phyloP scores from a whole-genome alignment of 73 alveolate genomes.

The Paramecium sexaurelia region DNA sequence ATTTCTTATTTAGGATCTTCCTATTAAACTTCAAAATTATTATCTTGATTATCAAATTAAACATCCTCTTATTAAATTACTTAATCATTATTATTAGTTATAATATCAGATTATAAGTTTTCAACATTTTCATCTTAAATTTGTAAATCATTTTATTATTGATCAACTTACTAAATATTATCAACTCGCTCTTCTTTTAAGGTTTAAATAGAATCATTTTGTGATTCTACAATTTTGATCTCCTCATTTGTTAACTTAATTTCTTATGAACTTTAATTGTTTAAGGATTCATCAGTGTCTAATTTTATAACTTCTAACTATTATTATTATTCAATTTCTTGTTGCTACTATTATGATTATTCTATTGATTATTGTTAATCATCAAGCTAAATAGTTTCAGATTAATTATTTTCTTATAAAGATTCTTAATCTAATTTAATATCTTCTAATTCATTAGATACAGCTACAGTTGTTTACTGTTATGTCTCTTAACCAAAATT shows the following conservation, averaged over 20 bases:
- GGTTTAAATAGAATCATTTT: not conserved
- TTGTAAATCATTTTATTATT: not conserved
- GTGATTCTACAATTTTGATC: not conserved
- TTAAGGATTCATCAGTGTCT: not conserved
- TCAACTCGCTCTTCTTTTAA: not conserved
- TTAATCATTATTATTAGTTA: not conserved
- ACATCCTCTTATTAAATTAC: not conserved
- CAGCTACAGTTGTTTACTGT: conserved; percentile 7
- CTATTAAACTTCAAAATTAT: not conserved
- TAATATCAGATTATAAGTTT: not conserved
- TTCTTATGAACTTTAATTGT: not conserved
- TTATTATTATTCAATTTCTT: not conserved
- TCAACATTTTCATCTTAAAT: not conserved
- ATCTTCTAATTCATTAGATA: not conserved
- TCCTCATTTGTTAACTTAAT: not conserved
- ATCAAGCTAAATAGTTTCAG: not conserved
- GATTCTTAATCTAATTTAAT: not conserved
- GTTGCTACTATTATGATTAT: not conserved
- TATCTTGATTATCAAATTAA: not conserved
- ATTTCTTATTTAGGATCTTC: not conserved
- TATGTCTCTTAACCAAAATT: not conserved
- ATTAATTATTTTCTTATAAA: not conserved
- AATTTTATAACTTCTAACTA: not conserved
- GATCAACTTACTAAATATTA: not conserved
- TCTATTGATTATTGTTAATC: not conserved